Conservation (phyloP, 2,329 filamentous ascomycete species). For the Exophiala bonariae region DNA sequence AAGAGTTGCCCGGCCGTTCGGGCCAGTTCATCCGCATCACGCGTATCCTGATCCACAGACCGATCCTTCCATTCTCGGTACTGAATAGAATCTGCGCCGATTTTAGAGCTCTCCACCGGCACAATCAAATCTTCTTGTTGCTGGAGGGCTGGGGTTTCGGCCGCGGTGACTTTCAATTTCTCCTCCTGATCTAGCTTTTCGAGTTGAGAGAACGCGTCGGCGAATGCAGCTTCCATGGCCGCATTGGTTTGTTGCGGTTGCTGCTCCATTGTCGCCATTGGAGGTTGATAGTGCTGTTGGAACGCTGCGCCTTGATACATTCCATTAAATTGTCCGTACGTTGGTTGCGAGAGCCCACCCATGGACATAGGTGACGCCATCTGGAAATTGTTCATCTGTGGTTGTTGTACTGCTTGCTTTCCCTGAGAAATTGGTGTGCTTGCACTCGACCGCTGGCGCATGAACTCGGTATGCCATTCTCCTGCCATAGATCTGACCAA, state of each 20-base stretch:
- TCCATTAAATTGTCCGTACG: conserved; percentile 21
- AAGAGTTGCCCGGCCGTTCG: conserved; percentile 71
- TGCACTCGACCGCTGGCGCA: conserved; percentile 38
- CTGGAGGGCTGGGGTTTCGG: conserved; percentile 12
- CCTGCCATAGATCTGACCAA: conserved; percentile 31
- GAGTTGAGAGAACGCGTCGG: conserved; percentile 24
- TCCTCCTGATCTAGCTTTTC: conserved; percentile 20
- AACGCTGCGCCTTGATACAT: conserved; percentile 7
- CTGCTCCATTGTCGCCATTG: conserved; percentile 13
- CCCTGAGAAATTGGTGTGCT: conserved; percentile 28
- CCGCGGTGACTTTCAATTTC: not conserved
- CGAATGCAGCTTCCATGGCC: conserved; percentile 27
- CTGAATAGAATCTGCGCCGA: conserved; percentile 45
- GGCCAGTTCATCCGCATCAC: conserved; percentile 67
- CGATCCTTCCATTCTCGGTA: conserved; percentile 26
- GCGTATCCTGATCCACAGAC: conserved; percentile 29
- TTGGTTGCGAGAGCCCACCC: conserved; percentile 18
- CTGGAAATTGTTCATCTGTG: conserved; percentile 29
- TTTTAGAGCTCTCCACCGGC: conserved; percentile 33
- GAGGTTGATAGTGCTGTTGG: conserved; percentile 29
- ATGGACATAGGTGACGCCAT: conserved; percentile 3
- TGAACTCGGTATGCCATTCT: conserved; percentile 65
- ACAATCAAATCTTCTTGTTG: conserved; percentile 4
- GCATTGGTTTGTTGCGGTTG: conserved; percentile 17
- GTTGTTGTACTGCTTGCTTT: conserved; percentile 15